Percentiles rank a stretch among this genome's conserved stretches.
These are phyloP conservation scores for Morella rubra DNA, from an alignment of 306 rosid genomes.

Conservation along the genomic window DNA sequence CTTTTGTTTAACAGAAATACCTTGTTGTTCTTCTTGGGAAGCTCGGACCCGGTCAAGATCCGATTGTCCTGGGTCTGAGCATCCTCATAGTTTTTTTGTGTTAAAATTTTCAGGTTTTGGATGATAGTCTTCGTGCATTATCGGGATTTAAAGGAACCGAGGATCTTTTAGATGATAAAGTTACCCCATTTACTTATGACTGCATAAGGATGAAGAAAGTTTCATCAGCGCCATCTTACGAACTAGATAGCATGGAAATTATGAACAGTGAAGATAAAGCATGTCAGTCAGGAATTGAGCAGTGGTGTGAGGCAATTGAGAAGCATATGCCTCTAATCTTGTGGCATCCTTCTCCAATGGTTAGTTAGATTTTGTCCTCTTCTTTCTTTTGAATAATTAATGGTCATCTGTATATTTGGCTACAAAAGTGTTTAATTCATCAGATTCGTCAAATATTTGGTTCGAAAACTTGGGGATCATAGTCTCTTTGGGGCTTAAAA, in stretches of 20 bases:
- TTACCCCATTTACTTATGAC: constrained; percentile 82
- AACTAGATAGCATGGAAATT: constrained; percentile 40
- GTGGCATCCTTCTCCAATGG: constrained; percentile 67
- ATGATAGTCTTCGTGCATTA: constrained; percentile 81
- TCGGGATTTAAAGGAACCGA: constrained; percentile 97
- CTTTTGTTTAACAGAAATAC: not conserved
- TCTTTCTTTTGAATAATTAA: not conserved
- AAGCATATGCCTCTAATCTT: constrained; percentile 72
- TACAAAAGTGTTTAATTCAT: not conserved
- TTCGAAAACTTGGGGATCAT: too few relatives aligned
- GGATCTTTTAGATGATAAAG: constrained; percentile 83
- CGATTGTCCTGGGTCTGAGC: not conserved
- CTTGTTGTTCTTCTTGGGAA: not conserved
- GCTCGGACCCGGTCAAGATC: too few relatives aligned
- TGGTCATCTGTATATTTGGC: constrained; percentile 18
- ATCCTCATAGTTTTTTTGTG: constrained; percentile 8
- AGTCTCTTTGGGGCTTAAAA: too few relatives aligned
- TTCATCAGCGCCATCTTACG: constrained; percentile 85
- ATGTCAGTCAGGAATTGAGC: constrained; percentile 54
- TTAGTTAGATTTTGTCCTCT: constrained; percentile 28
- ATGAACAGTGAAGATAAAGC: constrained; percentile 32
- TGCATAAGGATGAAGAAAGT: constrained; percentile 80
- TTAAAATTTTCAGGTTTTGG: constrained; percentile 65
- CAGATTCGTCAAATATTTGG: not conserved
- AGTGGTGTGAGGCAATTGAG: constrained; percentile 82